Conservation (phyloP, 2,329 filamentous ascomycete species). For the Calonectria pteridis region DNA sequence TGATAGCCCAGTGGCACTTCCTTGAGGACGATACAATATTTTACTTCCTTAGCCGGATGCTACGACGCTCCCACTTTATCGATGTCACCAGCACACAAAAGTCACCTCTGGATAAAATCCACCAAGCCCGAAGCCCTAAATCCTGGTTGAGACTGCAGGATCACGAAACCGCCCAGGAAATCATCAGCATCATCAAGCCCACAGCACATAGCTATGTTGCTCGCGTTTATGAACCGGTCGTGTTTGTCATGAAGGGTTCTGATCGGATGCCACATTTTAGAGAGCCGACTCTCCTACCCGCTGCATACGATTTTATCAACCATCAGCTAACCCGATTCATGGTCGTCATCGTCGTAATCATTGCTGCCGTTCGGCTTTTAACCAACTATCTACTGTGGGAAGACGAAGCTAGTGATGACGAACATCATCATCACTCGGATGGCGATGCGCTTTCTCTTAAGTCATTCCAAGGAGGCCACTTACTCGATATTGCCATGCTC, state of each 20-base stretch:
- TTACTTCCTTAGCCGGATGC: slow-evolving; percentile 44
- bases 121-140: slow-evolving; percentile 80
- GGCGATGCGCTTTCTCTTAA: slow-evolving; percentile 66
- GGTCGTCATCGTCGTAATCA: slow-evolving; percentile 71
- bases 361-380: slow-evolving; percentile 75
- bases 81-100: slow-evolving; percentile 48
- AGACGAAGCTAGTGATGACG: slow-evolving; percentile 62
- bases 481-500: slow-evolving; percentile 77
- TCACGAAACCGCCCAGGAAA: slow-evolving; percentile 81
- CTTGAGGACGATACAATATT: slow-evolving; percentile 69
- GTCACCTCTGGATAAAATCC: slow-evolving; percentile 67
- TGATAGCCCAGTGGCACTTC: slow-evolving; percentile 84
- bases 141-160: slow-evolving; percentile 85
- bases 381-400: slow-evolving; percentile 82
- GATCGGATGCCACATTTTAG: slow-evolving; percentile 69
- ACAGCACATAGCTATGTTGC: slow-evolving; percentile 78
- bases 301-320: slow-evolving; percentile 74
- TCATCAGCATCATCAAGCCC: slow-evolving; percentile 82
- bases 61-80: slow-evolving; percentile 28
- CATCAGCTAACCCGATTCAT: slow-evolving; percentile 71
- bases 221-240: slow-evolving; percentile 78
- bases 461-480: slow-evolving; percentile 72
- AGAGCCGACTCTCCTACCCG: slow-evolving; percentile 52
- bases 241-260: slow-evolving; percentile 78
- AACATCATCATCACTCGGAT: slow-evolving; percentile 60